Percentiles rank a stretch among this genome's conserved stretches.
Conservation (phyloP, 352 stramenopile species). For the Globisporangium apiculatum region DNA sequence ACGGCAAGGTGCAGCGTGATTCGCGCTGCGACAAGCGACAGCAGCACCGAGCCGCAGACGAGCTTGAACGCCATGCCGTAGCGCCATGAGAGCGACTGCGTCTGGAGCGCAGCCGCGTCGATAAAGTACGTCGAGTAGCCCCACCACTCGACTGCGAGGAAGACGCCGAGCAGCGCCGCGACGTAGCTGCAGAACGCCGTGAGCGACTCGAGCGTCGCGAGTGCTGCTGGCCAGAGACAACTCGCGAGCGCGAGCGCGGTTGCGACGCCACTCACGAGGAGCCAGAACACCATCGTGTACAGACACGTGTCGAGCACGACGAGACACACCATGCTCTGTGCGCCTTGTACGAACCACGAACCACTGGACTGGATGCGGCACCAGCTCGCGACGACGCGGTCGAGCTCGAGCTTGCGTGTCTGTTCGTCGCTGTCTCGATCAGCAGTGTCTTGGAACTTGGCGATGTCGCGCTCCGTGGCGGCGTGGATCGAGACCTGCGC, state of each 20-base stretch:
- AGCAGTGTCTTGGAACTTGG: not conserved
- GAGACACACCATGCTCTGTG: slow-evolving; percentile 46
- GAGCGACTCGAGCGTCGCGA: not conserved
- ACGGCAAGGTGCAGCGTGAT: slow-evolving; percentile 17
- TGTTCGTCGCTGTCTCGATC: not conserved
- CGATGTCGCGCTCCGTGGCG: slow-evolving; percentile 9
- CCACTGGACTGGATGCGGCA: slow-evolving; percentile 22
- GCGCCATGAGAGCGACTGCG: slow-evolving; percentile 28
- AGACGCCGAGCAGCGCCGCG: slow-evolving; percentile 23
- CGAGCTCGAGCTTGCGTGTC: not conserved
- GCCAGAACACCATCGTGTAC: slow-evolving; percentile 41
- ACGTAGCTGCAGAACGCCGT: slow-evolving; percentile 28
- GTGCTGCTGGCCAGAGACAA: not conserved
- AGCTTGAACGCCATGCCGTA: slow-evolving; percentile 39
- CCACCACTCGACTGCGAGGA: slow-evolving; percentile 45
- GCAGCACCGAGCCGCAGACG: slow-evolving; percentile 17
- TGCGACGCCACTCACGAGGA: slow-evolving; percentile 19
- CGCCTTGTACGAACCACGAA: slow-evolving; percentile 43
- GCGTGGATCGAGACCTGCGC: slow-evolving; percentile 1
- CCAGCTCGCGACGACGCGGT: slow-evolving; percentile 34
- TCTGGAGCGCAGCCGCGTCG: slow-evolving; percentile 24
- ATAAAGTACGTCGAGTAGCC: slow-evolving; percentile 46
- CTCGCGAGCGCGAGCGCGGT: slow-evolving; percentile 15
- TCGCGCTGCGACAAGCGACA: slow-evolving; percentile 19
- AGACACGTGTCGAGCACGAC: slow-evolving; percentile 48